These are phyloP conservation scores for Eucalyptus marginata DNA, from an alignment of 345 rosid genomes.

Conservation along the genomic window DNA sequence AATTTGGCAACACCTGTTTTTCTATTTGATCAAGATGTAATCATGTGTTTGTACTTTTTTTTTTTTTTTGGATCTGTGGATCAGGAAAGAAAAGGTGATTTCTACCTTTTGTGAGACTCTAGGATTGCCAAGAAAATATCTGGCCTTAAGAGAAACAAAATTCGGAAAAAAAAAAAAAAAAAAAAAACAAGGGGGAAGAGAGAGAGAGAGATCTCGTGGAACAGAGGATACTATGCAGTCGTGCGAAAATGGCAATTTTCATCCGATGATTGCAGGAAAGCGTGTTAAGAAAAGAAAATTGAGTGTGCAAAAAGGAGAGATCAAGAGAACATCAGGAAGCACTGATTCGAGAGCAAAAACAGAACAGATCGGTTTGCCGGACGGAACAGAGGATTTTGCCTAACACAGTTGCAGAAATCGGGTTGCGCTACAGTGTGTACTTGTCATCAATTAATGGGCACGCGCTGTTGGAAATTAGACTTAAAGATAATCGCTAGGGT, in stretches of 20 bases:
- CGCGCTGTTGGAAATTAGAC: neutral
- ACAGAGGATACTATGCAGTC: neutral
- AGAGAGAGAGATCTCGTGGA: neutral
- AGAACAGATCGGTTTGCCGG: neutral
- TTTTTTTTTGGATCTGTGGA: neutral
- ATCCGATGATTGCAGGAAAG: neutral
- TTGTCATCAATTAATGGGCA: neutral
- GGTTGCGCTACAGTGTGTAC: neutral
- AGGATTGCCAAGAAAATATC: neutral
- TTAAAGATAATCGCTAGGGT: neutral
- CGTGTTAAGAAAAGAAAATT: neutral
- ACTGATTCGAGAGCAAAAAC: neutral
- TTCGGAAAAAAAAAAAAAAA: neutral
- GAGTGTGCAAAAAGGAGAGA: neutral
- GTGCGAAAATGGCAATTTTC: neutral
- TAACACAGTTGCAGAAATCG: neutral
- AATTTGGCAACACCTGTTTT: neutral
- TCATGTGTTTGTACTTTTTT: accelerated
- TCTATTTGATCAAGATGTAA: neutral
- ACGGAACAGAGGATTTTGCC: neutral
- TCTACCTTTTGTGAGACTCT: neutral
- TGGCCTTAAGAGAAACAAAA: neutral
- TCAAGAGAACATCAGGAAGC: neutral
- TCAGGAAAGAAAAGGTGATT: neutral
- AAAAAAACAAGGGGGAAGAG: neutral